Evolutionary conservation across 495 filamentous ascomycete species (phyloP), one percentile per base, ranked within the genome.

Genomic region (Friedmanniomyces simplex): DNA sequence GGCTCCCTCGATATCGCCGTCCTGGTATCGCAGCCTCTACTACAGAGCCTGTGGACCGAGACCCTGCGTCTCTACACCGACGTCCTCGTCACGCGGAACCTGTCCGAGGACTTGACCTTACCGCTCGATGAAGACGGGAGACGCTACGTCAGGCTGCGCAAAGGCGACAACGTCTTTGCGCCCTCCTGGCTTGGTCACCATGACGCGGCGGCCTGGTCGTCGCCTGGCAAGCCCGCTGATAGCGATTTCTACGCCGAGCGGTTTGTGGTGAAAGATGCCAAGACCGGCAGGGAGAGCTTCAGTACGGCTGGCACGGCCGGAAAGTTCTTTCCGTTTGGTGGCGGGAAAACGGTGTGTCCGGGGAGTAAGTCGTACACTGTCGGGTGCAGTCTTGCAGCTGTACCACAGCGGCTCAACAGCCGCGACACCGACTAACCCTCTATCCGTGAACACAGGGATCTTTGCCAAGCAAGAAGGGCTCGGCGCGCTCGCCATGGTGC

Each of bases 11-110:
- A 66, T 32, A 51, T 64, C 11, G 21, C 54, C 1, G 55, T 36
- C 14, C 37, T 67, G 51, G 30, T 54, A 13, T n/a, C 63, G 11
- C 52, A 55, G 37, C 63, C 65, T 10, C 28, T 67, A 22, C 43
- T 67, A 24, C 58, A 65, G 32, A 60, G 59, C 55, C 50, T 67
- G 1, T 67, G 61, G 50, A 58, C 57, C 20, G 65, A 67, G 48
- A 55, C 57, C 7, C 49, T 67, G 48, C 54, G 65, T 7, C 20
- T 67, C 5, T 63, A 67, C 51, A 49, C 46, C 30, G 65, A 67
- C 47, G 53, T 60, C 39, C 52, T 65, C 13, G 55, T 65, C 14
- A 67, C 65, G 14, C 37, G 65, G 14, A 57, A 65, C 46, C 22
- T 59, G 1, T 25, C 34, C 12, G 48, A 64, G 39, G 64, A 66